Evolutionary conservation across 2,329 filamentous ascomycete genomes (phyloP).

Genomic region (Botrytis galanthina): DNA sequence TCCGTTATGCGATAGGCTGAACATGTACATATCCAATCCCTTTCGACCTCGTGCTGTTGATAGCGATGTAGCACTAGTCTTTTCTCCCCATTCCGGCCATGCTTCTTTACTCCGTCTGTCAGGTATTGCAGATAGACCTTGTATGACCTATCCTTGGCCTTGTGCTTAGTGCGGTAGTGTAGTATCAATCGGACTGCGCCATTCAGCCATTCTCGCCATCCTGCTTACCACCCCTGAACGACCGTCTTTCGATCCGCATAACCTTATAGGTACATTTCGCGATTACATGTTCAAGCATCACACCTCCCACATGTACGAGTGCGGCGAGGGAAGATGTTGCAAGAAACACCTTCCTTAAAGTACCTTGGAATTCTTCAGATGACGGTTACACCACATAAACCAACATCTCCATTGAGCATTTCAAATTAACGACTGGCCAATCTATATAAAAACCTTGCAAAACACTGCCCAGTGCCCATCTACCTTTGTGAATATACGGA

Average conservation of each 20-base stretch:
- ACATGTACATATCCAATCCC: too few species aligned
- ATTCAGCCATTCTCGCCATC: neutral
- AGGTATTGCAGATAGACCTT: neutral
- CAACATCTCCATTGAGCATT: neutral
- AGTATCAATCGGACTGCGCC: slow-evolving; percentile 5
- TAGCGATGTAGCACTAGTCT: neutral
- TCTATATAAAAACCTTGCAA: neutral
- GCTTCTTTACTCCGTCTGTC: neutral
- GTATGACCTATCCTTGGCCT: neutral
- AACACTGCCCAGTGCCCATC: neutral
- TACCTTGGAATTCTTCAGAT: neutral
- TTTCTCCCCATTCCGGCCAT: neutral
- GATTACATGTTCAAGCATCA: neutral
- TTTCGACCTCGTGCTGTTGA: slow-evolving; percentile 3
- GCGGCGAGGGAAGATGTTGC: neutral
- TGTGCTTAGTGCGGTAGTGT: neutral
- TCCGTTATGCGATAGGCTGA: neutral
- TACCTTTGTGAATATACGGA: neutral
- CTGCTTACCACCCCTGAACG: neutral
- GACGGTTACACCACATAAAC: neutral
- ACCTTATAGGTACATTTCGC: neutral
- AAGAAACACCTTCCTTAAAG: neutral
- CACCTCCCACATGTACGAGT: neutral
- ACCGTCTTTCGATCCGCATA: neutral
- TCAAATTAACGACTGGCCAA: neutral